phyloP scores from a whole-genome alignment of 2,329 filamentous ascomycete species.

The Mycosphaerelloides madeirae region DNA sequence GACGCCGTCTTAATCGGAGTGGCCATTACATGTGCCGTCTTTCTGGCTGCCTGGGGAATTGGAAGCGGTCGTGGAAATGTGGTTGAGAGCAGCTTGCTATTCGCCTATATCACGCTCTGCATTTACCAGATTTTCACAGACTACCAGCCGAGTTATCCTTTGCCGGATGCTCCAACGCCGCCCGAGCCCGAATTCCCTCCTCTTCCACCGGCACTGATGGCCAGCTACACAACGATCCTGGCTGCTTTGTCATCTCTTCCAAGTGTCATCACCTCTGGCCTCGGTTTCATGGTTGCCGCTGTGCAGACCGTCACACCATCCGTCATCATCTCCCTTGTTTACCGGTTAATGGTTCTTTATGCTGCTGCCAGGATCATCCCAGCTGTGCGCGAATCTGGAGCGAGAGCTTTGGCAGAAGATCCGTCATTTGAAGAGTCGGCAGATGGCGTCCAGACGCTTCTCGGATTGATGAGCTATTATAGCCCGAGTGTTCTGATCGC shows the following conservation, averaged over 20 bases:
- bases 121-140: slow-evolving; percentile 99
- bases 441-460: slow-evolving; percentile 64
- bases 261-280: slow-evolving; percentile 72
- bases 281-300: slow-evolving; percentile 83
- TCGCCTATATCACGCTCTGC: slow-evolving; percentile 96
- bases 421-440: slow-evolving; percentile 69
- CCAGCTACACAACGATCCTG: slow-evolving; percentile 87
- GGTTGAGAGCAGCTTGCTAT: slow-evolving; percentile 88
- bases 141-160: slow-evolving; percentile 69
- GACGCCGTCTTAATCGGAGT: slow-evolving; percentile 91
- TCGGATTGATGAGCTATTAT: slow-evolving; percentile 87
- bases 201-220: slow-evolving; percentile 97
- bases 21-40: slow-evolving; percentile 85
- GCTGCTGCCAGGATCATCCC: slow-evolving; percentile 94
- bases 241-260: slow-evolving; percentile 80
- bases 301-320: slow-evolving; percentile 94
- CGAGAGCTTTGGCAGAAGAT: slow-evolving; percentile 75
- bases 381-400: slow-evolving; percentile 81
- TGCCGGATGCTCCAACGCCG: slow-evolving; percentile 52
- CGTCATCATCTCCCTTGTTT: slow-evolving; percentile 89
- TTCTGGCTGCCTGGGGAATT: slow-evolving; percentile 90
- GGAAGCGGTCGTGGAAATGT: slow-evolving; percentile 90
- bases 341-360: slow-evolving; percentile 92
- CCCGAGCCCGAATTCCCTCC: slow-evolving; percentile 71
- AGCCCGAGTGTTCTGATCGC: slow-evolving; percentile 90